These are phyloP conservation scores for Parathielavia appendiculata DNA, from an alignment of 495 filamentous ascomycete species.

Conservation along the genomic window DNA sequence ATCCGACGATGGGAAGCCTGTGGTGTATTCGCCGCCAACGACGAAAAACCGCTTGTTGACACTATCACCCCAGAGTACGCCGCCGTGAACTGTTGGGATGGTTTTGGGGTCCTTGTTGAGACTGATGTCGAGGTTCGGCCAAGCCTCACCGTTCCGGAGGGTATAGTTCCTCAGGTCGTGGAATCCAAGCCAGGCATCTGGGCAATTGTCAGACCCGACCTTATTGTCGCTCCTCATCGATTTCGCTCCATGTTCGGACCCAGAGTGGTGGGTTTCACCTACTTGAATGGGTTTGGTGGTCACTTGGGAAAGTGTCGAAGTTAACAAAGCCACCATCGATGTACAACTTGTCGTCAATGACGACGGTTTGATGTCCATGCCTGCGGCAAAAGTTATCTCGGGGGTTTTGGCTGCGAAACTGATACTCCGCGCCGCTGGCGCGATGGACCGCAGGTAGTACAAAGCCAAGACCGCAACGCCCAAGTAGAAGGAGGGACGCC, in stretches of 20 bases:
- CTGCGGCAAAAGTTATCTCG: constrained; percentile 3
- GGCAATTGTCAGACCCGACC: not conserved
- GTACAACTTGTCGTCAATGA: constrained; percentile 6
- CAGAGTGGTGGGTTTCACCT: not conserved
- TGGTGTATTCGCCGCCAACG: not conserved
- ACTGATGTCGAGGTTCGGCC: constrained; percentile 1
- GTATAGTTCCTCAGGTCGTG: not conserved
- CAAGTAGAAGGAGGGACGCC: no score
- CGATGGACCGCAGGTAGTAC: not conserved
- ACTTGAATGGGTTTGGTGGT: not conserved
- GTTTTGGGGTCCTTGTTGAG: not conserved
- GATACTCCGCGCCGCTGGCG: not conserved
- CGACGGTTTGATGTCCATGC: not conserved
- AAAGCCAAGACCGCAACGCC: not conserved
- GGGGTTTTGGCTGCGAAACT: not conserved
- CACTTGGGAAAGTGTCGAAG: not conserved
- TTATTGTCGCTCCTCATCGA: not conserved
- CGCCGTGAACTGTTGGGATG: constrained; percentile 3
- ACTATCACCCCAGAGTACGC: not conserved
- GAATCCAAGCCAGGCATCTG: constrained; percentile 2
- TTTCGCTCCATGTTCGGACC: not conserved
- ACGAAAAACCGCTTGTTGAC: constrained; percentile 3
- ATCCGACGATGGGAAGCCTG: not conserved
- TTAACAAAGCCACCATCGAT: constrained; percentile 4
- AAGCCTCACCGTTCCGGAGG: not conserved